phyloP scores from a whole-genome alignment of 2,329 filamentous ascomycete genomes.

The Lasiodiplodia theobromae region DNA sequence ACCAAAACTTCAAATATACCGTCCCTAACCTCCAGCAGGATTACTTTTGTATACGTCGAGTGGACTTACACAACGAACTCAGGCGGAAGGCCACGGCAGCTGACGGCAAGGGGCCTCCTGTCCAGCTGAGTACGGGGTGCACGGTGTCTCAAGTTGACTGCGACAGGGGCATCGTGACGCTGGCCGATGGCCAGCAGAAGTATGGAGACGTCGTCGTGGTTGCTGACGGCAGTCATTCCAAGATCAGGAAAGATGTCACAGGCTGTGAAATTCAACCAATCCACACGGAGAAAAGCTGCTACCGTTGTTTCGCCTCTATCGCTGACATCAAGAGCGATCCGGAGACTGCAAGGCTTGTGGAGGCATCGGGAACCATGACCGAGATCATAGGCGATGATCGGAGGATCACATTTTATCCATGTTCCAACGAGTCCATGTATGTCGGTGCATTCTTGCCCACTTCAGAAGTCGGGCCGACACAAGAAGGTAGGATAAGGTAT shows the following conservation, averaged over 20 bases:
- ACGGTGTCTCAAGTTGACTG: slow-evolving; percentile 55
- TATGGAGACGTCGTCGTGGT: slow-evolving; percentile 61
- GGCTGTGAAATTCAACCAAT: slow-evolving; percentile 48
- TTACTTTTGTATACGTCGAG: slow-evolving; percentile 56
- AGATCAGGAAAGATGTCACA: slow-evolving; percentile 38
- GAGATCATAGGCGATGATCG: slow-evolving; percentile 54
- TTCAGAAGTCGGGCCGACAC: background rate
- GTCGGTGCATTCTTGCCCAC: slow-evolving; percentile 36
- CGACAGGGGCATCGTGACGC: slow-evolving; percentile 49
- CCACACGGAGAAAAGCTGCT: slow-evolving; percentile 63
- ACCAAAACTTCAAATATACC: background rate
- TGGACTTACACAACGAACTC: slow-evolving; percentile 60
- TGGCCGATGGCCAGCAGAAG: slow-evolving; percentile 54
- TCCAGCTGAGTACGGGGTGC: slow-evolving; percentile 50
- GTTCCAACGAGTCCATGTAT: slow-evolving; percentile 54
- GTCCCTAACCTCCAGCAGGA: background rate
- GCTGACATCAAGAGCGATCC: slow-evolving; percentile 52
- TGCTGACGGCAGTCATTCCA: slow-evolving; percentile 60
- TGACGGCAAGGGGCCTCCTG: slow-evolving; percentile 45
- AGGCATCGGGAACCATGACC: slow-evolving; percentile 49
- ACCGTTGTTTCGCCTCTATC: slow-evolving; percentile 61
- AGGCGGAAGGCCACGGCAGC: slow-evolving; percentile 44
- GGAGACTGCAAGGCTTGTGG: slow-evolving; percentile 47
- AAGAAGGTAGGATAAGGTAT: background rate
- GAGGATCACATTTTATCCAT: slow-evolving; percentile 58